These are phyloP conservation scores for Wallacemonas rigidus DNA, from an alignment of 208 protist species.

Conservation along the genomic window DNA sequence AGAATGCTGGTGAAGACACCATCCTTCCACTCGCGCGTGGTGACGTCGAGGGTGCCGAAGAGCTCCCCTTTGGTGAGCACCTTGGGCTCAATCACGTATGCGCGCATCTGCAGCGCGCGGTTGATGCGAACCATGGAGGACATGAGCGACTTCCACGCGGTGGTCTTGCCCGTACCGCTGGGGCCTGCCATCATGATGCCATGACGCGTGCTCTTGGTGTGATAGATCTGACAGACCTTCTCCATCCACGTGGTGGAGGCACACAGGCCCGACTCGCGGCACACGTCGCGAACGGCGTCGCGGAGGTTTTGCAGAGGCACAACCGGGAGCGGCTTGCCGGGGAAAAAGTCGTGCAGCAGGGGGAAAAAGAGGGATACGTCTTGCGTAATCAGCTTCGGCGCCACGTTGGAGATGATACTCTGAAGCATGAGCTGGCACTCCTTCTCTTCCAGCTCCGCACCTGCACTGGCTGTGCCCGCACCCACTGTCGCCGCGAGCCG, in stretches of 20 bases:
- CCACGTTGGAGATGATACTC: conserved; percentile 95
- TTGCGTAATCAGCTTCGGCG: conserved; percentile 97
- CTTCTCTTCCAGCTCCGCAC: conserved; percentile 33
- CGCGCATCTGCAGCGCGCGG: conserved; percentile 77
- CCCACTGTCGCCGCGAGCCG: not conserved
- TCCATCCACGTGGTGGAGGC: conserved; percentile 92
- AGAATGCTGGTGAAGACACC: conserved; percentile 98
- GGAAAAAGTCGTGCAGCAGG: conserved; percentile 98
- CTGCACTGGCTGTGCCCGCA: not conserved
- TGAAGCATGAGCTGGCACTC: conserved; percentile 93
- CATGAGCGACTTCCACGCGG: conserved; percentile 94
- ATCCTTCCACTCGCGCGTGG: conserved; percentile 99
- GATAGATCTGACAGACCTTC: conserved; percentile 98
- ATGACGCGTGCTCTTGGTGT: conserved; percentile 97
- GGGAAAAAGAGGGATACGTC: conserved; percentile 95
- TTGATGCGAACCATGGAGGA: conserved; percentile 89
- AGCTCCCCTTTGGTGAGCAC: conserved; percentile 98
- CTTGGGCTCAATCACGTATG: conserved; percentile 99
- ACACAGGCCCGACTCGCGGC: conserved; percentile 63
- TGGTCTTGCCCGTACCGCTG: conserved; percentile 97
- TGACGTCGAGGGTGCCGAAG: conserved; percentile 98
- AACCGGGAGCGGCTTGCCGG: conserved; percentile 66
- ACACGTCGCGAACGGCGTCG: conserved; percentile 80
- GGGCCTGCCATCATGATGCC: conserved; percentile 99
- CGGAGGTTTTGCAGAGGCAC: conserved; percentile 57